Evolutionary conservation across 257 asterid species (phyloP), one percentile per base, ranked within the genome.

Genomic region (Gardenia jasminoides): DNA sequence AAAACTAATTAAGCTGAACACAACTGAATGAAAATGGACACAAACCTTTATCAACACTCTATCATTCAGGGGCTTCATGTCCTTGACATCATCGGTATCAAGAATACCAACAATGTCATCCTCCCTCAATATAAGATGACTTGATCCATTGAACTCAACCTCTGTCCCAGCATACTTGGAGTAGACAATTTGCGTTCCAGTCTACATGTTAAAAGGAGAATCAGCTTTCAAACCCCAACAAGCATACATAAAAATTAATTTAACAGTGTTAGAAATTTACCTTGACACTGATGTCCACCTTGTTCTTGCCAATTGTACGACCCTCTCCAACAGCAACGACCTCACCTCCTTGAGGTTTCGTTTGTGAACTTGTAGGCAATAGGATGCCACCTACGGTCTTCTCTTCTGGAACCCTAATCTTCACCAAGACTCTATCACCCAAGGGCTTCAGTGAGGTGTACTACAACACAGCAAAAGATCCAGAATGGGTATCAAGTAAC

Each of bases 111-210:
- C 92, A 81, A 96, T 87, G 73, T 96, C 99, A 83, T 96, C 99
- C 85, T 96, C 99, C 88, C 90, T 96, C 87, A 96, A 76, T 70
- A 93, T 92, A 77, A 96, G 90, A 84, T 96, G 99, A 64, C 84
- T 91, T 7, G 88, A 44, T 46, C 97, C 97, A 28, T 96, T 78
- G 80, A 96, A 96, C 79, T 96, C 98, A 26, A 96, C 97, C 86
- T 96, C 99, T 0, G 98, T 96, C 48, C 99, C 99, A 1, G 98
- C 97, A 52, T 93, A 96, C 85, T 92, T 96, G 0, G 99, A 93
- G 88, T 93, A 92, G 70, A 96, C 91, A 73, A 93, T 90, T 79
- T 93, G 90, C 74, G 90, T 67, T 74, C 99, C 99, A 61, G 89
- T 88, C 99, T 96, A 82, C 59, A 82, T 44, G 30, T 50, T 15